A percentile compares a stretch with the other conserved stretches of the same genome.
These are phyloP conservation scores for Arthroderma uncinatum DNA, from an alignment of 2,329 filamentous ascomycete genomes.

Conservation along the genomic window DNA sequence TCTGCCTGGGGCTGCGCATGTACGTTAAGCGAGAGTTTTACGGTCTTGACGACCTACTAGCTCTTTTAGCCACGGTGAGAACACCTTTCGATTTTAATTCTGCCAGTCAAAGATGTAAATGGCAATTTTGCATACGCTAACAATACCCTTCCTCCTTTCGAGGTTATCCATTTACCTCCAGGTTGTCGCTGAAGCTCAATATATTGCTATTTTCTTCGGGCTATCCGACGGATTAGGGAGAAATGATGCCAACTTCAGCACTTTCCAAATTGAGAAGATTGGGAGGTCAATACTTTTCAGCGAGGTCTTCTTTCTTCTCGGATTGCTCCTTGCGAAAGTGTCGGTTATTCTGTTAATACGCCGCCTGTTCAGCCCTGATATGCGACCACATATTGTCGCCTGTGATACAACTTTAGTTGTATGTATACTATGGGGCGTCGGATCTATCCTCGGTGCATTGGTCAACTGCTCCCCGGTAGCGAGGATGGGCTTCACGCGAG, in stretches of 20 bases:
- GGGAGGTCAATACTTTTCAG: neutral
- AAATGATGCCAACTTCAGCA: neutral
- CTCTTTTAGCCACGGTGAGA: neutral
- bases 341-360: neutral
- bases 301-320: neutral
- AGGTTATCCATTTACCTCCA: neutral
- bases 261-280: neutral
- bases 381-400: neutral
- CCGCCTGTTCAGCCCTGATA: slow-evolving; percentile 1
- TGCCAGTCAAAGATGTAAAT: neutral
- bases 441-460: neutral
- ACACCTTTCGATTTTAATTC: neutral
- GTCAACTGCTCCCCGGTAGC: neutral
- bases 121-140: neutral
- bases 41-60: neutral
- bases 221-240: neutral
- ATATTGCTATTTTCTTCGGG: neutral
- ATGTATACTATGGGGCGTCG: neutral
- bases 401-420: neutral
- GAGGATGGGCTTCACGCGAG: neutral
- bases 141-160: neutral
- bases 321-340: neutral
- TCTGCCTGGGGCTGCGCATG: neutral
- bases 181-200: neutral
- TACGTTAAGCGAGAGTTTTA: slow-evolving; percentile 1